These are phyloP conservation scores for Oryza coarctata DNA, from an alignment of 176 grass and related monocot species.

Conservation along the genomic window DNA sequence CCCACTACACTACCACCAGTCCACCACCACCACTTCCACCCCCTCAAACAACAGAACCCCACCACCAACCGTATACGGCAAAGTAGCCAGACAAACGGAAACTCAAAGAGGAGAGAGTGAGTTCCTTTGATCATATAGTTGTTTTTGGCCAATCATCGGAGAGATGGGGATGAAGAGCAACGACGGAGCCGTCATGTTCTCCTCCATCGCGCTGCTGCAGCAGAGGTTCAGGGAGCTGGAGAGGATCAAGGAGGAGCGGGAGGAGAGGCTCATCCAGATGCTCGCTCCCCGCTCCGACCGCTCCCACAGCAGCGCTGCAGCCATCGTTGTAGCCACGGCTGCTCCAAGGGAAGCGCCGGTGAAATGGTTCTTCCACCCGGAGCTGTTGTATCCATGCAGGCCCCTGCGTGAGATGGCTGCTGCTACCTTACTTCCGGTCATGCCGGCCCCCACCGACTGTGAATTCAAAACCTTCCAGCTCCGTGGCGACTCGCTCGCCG, in stretches of 20 bases:
- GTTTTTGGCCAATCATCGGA: not conserved
- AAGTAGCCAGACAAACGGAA: conserved; percentile 14
- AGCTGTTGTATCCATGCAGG: conserved; percentile 60
- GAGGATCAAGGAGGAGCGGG: conserved; percentile 80
- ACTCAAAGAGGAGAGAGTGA: not conserved
- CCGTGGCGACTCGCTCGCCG: conserved; percentile 20
- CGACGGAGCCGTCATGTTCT: conserved; percentile 46
- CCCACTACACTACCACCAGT: conserved; percentile 2
- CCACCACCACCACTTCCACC: conserved; percentile 14
- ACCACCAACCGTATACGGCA: conserved; percentile 11
- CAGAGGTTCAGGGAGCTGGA: conserved; percentile 85
- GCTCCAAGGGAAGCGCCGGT: conserved; percentile 25
- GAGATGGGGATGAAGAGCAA: conserved; percentile 44
- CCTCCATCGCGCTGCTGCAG: conserved; percentile 80
- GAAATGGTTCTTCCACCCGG: conserved; percentile 66
- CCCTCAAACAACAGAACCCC: conserved; percentile 2
- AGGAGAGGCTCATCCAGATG: conserved; percentile 56
- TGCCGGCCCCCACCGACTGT: conserved; percentile 1
- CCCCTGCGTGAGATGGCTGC: conserved; percentile 41
- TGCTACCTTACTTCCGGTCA: conserved; percentile 29
- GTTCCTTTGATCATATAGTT: not conserved
- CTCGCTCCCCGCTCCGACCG: conserved; percentile 8
- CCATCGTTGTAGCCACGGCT: not conserved
- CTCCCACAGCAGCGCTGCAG: not conserved
- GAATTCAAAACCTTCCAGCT: conserved; percentile 46